phyloP scores from a whole-genome alignment of 108 stramenopile species.

The Discostella stelligeroides region DNA sequence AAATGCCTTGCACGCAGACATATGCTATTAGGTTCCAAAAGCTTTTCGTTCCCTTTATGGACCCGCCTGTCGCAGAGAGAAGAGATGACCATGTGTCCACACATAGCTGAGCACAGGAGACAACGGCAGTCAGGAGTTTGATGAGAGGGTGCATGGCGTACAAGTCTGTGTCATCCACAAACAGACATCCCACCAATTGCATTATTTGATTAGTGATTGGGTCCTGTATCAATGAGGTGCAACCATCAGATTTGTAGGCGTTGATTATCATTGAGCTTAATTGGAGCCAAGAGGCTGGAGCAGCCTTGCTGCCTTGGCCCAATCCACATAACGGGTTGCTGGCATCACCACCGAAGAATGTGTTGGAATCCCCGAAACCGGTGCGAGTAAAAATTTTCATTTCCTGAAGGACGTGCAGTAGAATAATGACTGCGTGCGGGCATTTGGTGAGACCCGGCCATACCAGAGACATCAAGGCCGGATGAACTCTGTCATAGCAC shows the following conservation, averaged over 20 bases:
- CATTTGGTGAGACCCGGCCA: too few relatives aligned
- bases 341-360: too few relatives aligned
- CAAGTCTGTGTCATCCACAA: background rate
- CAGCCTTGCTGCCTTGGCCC: too few relatives aligned
- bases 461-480: too few relatives aligned
- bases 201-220: background rate
- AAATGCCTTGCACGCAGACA: background rate
- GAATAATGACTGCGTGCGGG: too few relatives aligned
- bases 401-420: too few relatives aligned
- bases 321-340: too few relatives aligned
- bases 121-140: background rate
- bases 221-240: background rate
- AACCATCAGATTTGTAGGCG: background rate
- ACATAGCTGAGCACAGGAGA: background rate
- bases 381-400: too few relatives aligned
- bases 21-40: conserved; percentile 1
- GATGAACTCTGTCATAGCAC: too few relatives aligned
- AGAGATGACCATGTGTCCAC: background rate
- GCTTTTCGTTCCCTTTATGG: background rate
- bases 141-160: background rate
- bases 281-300: too few relatives aligned
- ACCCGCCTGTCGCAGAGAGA: background rate
- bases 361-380: too few relatives aligned
- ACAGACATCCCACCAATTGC: background rate
- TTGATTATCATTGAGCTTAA: background rate